Evolutionary conservation across 495 filamentous ascomycete species (phyloP), one percentile per base, ranked within the genome.

Genomic region (Clavariopsis aquatica): DNA sequence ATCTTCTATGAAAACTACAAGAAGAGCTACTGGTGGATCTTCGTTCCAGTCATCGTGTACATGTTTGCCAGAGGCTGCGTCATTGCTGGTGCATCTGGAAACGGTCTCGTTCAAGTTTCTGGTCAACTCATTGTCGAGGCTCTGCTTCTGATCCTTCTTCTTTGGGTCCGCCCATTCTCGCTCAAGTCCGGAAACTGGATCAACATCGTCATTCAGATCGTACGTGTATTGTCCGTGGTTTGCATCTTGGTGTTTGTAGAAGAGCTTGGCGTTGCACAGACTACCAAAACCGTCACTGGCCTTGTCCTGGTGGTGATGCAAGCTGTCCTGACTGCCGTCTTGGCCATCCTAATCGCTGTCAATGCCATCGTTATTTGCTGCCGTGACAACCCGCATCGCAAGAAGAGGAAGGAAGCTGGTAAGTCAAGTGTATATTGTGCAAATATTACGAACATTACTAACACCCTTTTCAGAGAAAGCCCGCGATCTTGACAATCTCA

Each of bases 1-100:
- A 79, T 97, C 34, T 98, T 98, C 80, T 98, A 98, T 77, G 94
- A 98, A 69, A 88, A 87, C 67, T 97, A 94, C 77, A 91, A 93
- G 75, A 89, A 87, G 71, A 86, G 88, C 66, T 95, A 91, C 77
- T 98, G 93, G 93, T 97, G 93, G 92, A 73, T 97, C 9, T 98
- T 98, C 74, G 83, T 98, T 13, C 94, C 94, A 7, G 81, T 83
- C 49, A 96, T 98, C 75, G 52, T 94, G 57, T 98, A 98, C 80
- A 90, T 93, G 81, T 93, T 98, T 70, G 88, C 85, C 69, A 95
- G 92, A 76, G 92, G 92, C 49, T 89, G 85, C 46, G 86, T 95
- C 52, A 87, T 98, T 65, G 94, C 94, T 31, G 92, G 85, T 46
- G 91, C 84, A 17, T 87, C 96, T 67, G 94, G 93, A 10, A 86